Conservation (phyloP, 129 eudicot genomes). For the Arctium lappa region DNA sequence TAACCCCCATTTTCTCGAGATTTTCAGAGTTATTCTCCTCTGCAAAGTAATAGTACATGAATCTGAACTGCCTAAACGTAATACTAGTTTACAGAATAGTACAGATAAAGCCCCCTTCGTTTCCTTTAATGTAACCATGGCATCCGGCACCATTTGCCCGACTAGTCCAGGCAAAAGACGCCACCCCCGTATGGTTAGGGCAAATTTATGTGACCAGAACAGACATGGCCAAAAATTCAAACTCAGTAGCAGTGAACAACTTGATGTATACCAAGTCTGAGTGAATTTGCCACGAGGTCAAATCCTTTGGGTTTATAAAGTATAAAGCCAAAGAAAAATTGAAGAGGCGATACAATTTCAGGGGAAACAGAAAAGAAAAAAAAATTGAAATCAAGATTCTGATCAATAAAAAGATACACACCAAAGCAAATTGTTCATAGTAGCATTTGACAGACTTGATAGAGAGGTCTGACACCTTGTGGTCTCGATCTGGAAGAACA, state of each 20-base stretch:
- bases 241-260: background rate
- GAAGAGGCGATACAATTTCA: background rate
- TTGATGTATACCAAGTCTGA: background rate
- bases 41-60: constrained; percentile 1
- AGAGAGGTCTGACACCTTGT: background rate
- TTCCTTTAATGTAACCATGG: too few species aligned
- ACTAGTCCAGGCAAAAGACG: background rate
- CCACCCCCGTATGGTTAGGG: background rate
- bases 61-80: background rate
- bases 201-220: background rate
- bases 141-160: background rate
- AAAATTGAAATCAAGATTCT: background rate
- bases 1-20: constrained; percentile 61
- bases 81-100: too few species aligned
- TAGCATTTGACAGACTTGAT: background rate
- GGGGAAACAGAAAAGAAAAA: background rate
- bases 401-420: constrained; percentile 3
- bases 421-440: constrained; percentile 12
- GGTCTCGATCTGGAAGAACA: constrained; percentile 21
- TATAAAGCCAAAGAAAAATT: background rate
- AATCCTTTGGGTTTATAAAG: background rate
- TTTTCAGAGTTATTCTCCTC: constrained; percentile 24
- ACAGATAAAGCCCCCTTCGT: too few species aligned
- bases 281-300: background rate
- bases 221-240: too few species aligned